Base-by-base conservation (phyloP, 2,329 filamentous ascomycete genomes). In the Furcasterigmium sp. region DNA sequence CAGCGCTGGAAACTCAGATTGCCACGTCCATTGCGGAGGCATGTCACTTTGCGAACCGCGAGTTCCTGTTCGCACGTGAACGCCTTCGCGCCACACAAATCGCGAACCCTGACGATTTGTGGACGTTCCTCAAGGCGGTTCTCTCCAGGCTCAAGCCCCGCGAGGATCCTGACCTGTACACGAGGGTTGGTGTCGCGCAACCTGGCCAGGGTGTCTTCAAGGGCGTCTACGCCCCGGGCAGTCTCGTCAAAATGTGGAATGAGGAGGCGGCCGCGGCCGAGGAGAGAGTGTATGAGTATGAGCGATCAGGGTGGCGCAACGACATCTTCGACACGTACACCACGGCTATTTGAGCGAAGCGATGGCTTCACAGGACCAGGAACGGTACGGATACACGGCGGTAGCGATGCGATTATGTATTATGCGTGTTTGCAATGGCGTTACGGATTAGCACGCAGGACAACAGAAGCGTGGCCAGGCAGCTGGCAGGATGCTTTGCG, bases 241-340 rank as follows among this genome's bases (percentile, higher is more conserved):
- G 90, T 61, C 69, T 96, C 20, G 86, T 93, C 41, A 90, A 87
- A 65, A 64, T 95, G n/a, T 95, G 89, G 88, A 80, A 91, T 51
- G 84, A 90, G 51, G 85, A 95, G 64, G 89, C 80, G 0, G 65
- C 70, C 18, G 71, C 74, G 48, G 89, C 87, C 0, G 74, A 73
- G 17, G 86, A 94, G 62, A 75, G 81, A 32, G 79, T 95, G 29
- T 81, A 91, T 51, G 85, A 91, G 51, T 82, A 82, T 56, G 78
- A 82, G 43, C 70, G 70, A 37, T 81, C 76, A 14, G 86, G 85
- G 0, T 95, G 90, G 90, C 77, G 85, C 53, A 95, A 95, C 61
- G 82, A 81, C 37, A 83, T 95, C n/a, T 95, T 95, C 55, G 72
- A 80, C 50, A 62, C 73, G 10, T 57, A 58, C 25, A 65, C 68